Percentiles rank a stretch among this genome's conserved stretches.
phyloP scores from a whole-genome alignment of 1,284 basidiomycete genomes.

The Gymnopus androsaceus region DNA sequence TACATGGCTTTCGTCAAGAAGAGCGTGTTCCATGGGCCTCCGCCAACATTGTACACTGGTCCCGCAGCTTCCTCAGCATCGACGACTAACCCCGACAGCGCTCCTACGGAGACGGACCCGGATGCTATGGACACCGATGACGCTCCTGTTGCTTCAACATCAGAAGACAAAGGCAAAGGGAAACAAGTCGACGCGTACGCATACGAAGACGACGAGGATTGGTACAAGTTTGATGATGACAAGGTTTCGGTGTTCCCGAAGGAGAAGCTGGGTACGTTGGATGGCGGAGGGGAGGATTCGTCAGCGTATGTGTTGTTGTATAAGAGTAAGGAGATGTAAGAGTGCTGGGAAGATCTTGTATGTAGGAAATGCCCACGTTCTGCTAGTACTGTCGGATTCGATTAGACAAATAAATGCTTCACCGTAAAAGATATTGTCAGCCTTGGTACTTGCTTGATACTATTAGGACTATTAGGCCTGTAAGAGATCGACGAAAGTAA shows the following conservation, averaged over 20 bases:
- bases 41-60: conserved; percentile 26
- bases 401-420: no score
- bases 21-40: conserved; percentile 53
- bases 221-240: conserved; percentile 94
- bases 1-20: conserved; percentile 91
- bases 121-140: conserved; percentile 18
- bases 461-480: no score
- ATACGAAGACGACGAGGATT: conserved; percentile 67
- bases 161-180: conserved; percentile 10
- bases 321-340: conserved; percentile 46
- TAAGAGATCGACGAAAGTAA: no score
- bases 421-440: no score
- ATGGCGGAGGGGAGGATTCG: conserved; percentile 86
- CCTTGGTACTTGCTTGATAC: no score
- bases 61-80: conserved; percentile 21
- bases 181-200: conserved; percentile 19
- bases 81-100: conserved; percentile 8
- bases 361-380: no score
- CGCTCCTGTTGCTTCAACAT: conserved; percentile 6
- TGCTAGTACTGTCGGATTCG: no score
- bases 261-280: conserved; percentile 81
- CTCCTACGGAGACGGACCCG: conserved; percentile 13
- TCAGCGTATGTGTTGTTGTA: conserved; percentile 88
- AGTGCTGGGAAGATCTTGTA: background rate
- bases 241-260: conserved; percentile 82